A percentile compares a stretch with the other conserved stretches of the same genome.
Evolutionary conservation across 345 rosid species (phyloP).

Genomic region (Ceriops decandra): DNA sequence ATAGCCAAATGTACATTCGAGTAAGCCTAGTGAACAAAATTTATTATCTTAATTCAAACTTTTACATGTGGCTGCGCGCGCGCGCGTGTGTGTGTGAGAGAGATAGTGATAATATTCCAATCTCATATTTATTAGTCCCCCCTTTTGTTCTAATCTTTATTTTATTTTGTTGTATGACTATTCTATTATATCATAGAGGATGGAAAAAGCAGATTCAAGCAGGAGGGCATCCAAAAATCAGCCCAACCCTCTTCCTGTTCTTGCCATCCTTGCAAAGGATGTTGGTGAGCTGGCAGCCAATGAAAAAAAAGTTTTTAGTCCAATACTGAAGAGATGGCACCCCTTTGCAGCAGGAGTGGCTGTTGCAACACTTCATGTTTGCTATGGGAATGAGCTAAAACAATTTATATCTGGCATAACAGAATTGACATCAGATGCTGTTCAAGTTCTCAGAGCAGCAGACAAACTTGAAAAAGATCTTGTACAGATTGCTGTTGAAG

Average conservation of each 20-base stretch:
- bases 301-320: slow-evolving; percentile 79
- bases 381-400: slow-evolving; percentile 89
- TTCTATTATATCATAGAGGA: slow-evolving; percentile 47
- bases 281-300: slow-evolving; percentile 82
- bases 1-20: neutral
- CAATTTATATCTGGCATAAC: slow-evolving; percentile 72
- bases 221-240: slow-evolving; percentile 85
- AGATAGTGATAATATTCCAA: neutral
- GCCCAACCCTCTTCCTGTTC: slow-evolving; percentile 79
- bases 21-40: neutral
- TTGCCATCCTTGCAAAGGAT: slow-evolving; percentile 92
- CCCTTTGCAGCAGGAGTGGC: slow-evolving; percentile 98
- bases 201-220: slow-evolving; percentile 98
- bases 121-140: too few relatives aligned
- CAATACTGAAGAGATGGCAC: slow-evolving; percentile 94
- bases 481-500: slow-evolving; percentile 97
- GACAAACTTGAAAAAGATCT: slow-evolving; percentile 97
- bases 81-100: neutral
- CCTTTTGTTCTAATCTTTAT: neutral
- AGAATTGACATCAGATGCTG: slow-evolving; percentile 88
- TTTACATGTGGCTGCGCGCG: neutral
- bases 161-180: slow-evolving; percentile 11
- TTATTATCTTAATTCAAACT: neutral
- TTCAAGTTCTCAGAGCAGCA: slow-evolving; percentile 85
- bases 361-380: slow-evolving; percentile 93